phyloP scores from a whole-genome alignment of 805 yeast genomes.

The Brettanomyces sp. region DNA sequence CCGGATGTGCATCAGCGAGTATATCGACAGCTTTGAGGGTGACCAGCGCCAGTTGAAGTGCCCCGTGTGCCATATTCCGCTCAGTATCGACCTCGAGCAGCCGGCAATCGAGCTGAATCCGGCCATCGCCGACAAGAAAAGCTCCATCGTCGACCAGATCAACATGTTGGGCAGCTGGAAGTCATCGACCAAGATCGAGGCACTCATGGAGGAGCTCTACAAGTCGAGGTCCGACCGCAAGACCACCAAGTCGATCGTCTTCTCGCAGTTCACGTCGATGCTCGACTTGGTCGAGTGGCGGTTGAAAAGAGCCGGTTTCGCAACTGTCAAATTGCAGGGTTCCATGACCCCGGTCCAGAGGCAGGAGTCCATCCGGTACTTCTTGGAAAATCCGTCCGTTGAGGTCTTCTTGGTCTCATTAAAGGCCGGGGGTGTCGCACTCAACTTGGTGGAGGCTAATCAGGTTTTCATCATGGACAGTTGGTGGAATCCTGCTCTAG shows the following conservation, averaged over 20 bases:
- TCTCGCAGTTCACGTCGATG: conserved; percentile 87
- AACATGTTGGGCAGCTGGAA: conserved; percentile 85
- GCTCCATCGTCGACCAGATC: conserved; percentile 78
- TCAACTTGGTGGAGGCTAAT: conserved; percentile 92
- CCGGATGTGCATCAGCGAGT: conserved; percentile 84
- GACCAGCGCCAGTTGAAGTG: conserved; percentile 55
- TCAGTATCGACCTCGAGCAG: conserved; percentile 82
- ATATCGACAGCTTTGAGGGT: conserved; percentile 73
- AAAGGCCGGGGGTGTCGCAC: conserved; percentile 98
- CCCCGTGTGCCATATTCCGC: conserved; percentile 92
- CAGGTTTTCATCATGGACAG: conserved; percentile 95
- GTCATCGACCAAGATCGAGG: conserved; percentile 94
- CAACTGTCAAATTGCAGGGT: conserved; percentile 90
- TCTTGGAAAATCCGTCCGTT: conserved; percentile 86
- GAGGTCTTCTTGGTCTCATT: conserved; percentile 91
- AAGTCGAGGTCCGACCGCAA: conserved; percentile 75
- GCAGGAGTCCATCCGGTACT: conserved; percentile 81
- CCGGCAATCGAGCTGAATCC: conserved; percentile 68
- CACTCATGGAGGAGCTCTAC: conserved; percentile 86
- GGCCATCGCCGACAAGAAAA: conserved; percentile 44
- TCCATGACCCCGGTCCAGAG: conserved; percentile 95
- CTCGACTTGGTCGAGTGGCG: conserved; percentile 95
- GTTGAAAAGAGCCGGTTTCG: conserved; percentile 86
- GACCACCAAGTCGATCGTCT: conserved; percentile 92
- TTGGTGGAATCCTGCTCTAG: conserved; percentile 99